Base-by-base conservation (phyloP, 192 early-diverging fungal genomes). In the Mortierella alpina region DNA sequence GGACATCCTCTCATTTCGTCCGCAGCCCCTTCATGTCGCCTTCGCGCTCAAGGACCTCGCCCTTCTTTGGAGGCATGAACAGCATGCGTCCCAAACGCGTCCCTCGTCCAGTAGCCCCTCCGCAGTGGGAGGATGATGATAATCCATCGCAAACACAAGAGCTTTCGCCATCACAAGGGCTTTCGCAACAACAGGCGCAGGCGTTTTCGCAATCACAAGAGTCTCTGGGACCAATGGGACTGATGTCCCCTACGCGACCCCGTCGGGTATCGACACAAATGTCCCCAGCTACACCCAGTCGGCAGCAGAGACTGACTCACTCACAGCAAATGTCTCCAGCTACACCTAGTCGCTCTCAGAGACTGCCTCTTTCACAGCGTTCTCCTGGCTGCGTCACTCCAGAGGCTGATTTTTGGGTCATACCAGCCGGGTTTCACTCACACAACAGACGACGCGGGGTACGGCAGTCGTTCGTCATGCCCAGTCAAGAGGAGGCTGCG, bases 401-500 rank as follows among this genome's bases (percentile, higher is more conserved):
- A 6, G 77, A 80, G 17, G 63, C 51, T 3, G 65, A 62, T 49
- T 41, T 68, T n/a, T 56, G 67, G 4, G 44, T 72, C 23, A 66
- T 80, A 3, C 77, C 77, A 0, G 56, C 77, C n/a, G 77, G 77
- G 4, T 80, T 72, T 55, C 69, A 80, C 31, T 80, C 77, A 12
- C 69, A 67, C 9, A 50, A 80, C 51, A 57, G 77, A 22, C 59
- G 77, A 15, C 63, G 70, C 2, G 64, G 44, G 13, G 65, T 50
- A 0, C 63, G 53, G 20, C 23, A 64, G 4, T 47, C 63, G 15
- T 59, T 72, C 4, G 63, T 72, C 20, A 68, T 80, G 23, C 47
- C 77, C 0, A 80, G 70, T 39, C 77, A 80, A 44, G 77, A 80
- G 53, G 77, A 80, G 15, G 65, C 63, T 56, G 70, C 58, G 9